Evolutionary conservation across 208 protist genomes (phyloP).

Genomic region (Trypanosoma cruzi): DNA sequence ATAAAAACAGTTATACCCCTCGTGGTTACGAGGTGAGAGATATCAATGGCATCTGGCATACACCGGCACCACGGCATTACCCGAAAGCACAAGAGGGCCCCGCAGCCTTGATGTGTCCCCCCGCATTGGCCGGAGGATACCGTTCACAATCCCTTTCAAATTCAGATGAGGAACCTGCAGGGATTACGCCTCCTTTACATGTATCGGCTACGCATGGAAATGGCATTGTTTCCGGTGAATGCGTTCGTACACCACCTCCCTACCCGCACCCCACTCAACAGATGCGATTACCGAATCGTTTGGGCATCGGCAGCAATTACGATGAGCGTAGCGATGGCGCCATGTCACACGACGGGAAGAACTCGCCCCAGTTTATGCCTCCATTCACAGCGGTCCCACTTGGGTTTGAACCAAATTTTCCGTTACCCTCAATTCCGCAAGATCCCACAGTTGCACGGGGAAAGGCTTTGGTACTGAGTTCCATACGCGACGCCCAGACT

Average conservation of each 20-base stretch:
- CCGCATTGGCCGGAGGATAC: neutral
- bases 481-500: constrained; percentile 26
- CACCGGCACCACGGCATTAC: neutral
- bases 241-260: neutral
- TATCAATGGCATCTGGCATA: neutral
- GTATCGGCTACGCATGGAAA: neutral
- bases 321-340: neutral
- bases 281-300: neutral
- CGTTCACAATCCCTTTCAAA: constrained; percentile 6
- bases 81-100: neutral
- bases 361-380: neutral
- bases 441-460: constrained; percentile 21
- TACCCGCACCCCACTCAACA: neutral
- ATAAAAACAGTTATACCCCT: constrained; percentile 1
- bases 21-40: neutral
- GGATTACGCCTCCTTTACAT: constrained; percentile 9
- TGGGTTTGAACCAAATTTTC: neutral
- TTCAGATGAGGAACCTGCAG: constrained; percentile 14
- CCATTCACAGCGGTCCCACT: neutral
- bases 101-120: neutral
- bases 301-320: neutral
- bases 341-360: neutral
- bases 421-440: neutral
- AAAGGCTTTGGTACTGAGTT: constrained; percentile 24
- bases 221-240: neutral